A percentile compares a stretch with the other conserved stretches of the same genome.
Evolutionary conservation across 805 yeast species (phyloP).

Genomic region (Maudiozyma bulderi): DNA sequence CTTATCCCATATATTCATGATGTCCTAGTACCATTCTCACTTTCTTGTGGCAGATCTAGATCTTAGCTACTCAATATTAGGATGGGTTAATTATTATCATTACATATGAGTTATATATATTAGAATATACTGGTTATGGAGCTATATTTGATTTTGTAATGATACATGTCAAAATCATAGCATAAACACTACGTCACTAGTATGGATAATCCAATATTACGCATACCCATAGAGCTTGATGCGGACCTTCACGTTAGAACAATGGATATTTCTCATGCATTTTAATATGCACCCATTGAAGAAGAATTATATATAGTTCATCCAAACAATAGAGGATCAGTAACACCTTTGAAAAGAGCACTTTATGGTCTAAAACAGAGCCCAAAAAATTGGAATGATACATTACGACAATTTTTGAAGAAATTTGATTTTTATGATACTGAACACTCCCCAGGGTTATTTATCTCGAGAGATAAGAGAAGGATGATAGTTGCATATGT

Average conservation of each 20-base stretch:
- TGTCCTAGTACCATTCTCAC: too few species aligned
- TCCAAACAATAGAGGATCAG: background rate
- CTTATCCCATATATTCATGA: too few species aligned
- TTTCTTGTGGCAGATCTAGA: too few species aligned
- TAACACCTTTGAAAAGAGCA: constrained; percentile 1
- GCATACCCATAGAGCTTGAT: background rate
- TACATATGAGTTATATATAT: too few species aligned
- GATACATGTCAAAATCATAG: too few species aligned
- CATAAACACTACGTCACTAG: too few species aligned
- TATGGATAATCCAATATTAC: too few species aligned
- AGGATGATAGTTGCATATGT: constrained; percentile 8
- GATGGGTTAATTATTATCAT: too few species aligned
- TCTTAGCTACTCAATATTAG: too few species aligned
- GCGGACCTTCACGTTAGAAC: background rate
- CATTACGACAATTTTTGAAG: constrained; percentile 3
- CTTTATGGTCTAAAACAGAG: constrained; percentile 7
- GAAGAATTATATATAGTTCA: background rate
- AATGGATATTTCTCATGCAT: constrained; percentile 5
- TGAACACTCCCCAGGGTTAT: constrained; percentile 6
- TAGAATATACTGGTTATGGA: too few species aligned
- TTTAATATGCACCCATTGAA: background rate
- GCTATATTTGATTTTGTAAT: too few species aligned
- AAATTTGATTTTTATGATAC: background rate
- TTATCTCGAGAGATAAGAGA: background rate
- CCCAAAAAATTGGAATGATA: constrained; percentile 7